Evolutionary conservation across 129 eudicot species (phyloP).

Genomic region (Scalesia atractyloides): DNA sequence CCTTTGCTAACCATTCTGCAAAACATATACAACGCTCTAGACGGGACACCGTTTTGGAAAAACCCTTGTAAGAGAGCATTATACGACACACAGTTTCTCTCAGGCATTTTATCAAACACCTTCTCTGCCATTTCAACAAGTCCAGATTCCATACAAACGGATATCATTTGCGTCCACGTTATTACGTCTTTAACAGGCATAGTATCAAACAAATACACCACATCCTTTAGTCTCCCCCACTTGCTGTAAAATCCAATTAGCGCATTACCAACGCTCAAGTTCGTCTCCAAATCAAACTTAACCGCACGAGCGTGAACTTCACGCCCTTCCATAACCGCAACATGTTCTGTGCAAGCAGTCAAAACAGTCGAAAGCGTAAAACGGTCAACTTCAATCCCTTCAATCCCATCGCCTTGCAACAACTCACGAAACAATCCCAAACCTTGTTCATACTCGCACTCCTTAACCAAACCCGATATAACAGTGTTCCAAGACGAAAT

Average conservation of each 20-base stretch:
- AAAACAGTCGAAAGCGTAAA: slow-evolving; percentile 69
- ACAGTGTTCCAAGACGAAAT: slow-evolving; percentile 84
- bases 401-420: slow-evolving; percentile 35
- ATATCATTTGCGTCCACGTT: slow-evolving; percentile 79
- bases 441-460: slow-evolving; percentile 47
- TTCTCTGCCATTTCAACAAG: slow-evolving; percentile 64
- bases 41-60: slow-evolving; percentile 58
- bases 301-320: slow-evolving; percentile 62
- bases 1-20: slow-evolving; percentile 59
- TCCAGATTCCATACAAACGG: slow-evolving; percentile 68
- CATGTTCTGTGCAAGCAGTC: slow-evolving; percentile 53
- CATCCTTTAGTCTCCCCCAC: slow-evolving; percentile 55
- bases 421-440: slow-evolving; percentile 53
- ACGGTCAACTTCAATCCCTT: slow-evolving; percentile 42
- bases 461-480: slow-evolving; percentile 54
- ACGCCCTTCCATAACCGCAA: slow-evolving; percentile 42
- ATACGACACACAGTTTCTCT: slow-evolving; percentile 58
- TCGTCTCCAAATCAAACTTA: slow-evolving; percentile 50
- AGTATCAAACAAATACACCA: slow-evolving; percentile 50
- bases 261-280: slow-evolving; percentile 77
- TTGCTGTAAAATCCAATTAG: slow-evolving; percentile 75
- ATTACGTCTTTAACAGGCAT: slow-evolving; percentile 64
- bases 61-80: slow-evolving; percentile 79
- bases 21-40: slow-evolving; percentile 56
- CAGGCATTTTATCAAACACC: slow-evolving; percentile 65